Base-by-base conservation (phyloP, 2,329 filamentous ascomycete genomes). In the Aspergillus versicolor region DNA sequence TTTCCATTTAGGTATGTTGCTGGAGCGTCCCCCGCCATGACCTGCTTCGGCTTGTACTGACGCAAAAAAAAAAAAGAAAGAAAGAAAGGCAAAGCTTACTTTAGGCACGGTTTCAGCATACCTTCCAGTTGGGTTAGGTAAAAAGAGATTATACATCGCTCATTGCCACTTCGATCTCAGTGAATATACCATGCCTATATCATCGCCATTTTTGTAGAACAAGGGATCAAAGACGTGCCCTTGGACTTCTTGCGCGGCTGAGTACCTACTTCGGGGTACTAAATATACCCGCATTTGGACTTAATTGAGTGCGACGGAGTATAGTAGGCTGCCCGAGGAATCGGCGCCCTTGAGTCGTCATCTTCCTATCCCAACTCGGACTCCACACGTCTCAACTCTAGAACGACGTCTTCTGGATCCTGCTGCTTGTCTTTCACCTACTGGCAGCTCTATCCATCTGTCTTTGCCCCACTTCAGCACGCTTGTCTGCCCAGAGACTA, bases 31-130 rank as follows among this genome's bases (percentile, higher is more conserved):
- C 32, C 41, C 41, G 44, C 30, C 37, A 45, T 42, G 54, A 50
- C 56, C 56, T 8, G 11, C 45, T 22, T 50, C 32, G 51, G 47
- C 51, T 22, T 50, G 43, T 48, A 40, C 50, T 58, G 50, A 57
- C 53, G 50, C 24, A 46, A 41, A 50, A 40, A 55, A 43, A 45
- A 52, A 50, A 40, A 41, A 45, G 30, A 55, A 43, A 45, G 45
- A 53, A 50, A 40, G 50, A 43, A 45, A 40, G 46, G 48, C 48
- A 51, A 53, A 46, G 43, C 51, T 43, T 46, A 48, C 37, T 48
- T 46, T 41, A 19, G 45, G 38, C 11, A 43, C 38, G 32, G 48
- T 51, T 24, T 17, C 50, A 52, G 9, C 9, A 24, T 24, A 45
- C 30, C 17, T 52, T 34, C 22, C 43, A 47, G 22, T 7, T 41